These are phyloP conservation scores for Dicorynia guianensis DNA, from an alignment of 306 rosid genomes.

Conservation along the genomic window DNA sequence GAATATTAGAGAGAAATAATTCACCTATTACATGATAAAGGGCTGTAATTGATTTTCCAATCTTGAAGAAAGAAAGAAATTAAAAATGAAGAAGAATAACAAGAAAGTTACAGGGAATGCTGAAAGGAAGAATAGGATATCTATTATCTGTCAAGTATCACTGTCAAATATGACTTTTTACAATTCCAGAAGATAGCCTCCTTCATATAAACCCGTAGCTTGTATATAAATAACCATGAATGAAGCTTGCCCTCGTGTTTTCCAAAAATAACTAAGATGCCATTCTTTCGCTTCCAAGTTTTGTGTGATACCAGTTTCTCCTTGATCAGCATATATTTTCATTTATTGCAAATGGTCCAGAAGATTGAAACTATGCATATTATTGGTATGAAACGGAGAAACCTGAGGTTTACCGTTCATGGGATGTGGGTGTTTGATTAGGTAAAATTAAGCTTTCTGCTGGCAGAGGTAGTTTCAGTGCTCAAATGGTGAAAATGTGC, in stretches of 20 bases:
- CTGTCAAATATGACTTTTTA: constrained; percentile 28
- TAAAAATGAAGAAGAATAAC: not conserved
- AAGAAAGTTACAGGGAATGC: constrained; percentile 4
- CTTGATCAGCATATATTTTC: constrained; percentile 36
- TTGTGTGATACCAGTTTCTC: not conserved
- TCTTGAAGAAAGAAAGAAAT: not conserved
- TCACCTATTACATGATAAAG: not conserved
- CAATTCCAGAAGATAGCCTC: constrained; percentile 20
- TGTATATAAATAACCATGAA: not conserved
- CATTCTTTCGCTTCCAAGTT: constrained; percentile 14
- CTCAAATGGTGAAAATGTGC: constrained; percentile 35
- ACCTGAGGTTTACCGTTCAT: constrained; percentile 23
- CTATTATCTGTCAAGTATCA: not conserved
- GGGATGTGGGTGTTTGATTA: constrained; percentile 40
- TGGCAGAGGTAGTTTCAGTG: constrained; percentile 34
- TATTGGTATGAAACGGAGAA: constrained; percentile 47
- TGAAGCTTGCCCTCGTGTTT: constrained; percentile 1
- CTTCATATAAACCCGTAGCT: not conserved
- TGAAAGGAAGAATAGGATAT: constrained; percentile 23
- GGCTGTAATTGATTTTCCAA: not conserved
- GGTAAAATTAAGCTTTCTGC: constrained; percentile 27
- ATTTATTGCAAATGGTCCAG: constrained; percentile 48
- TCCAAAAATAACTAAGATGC: constrained; percentile 28
- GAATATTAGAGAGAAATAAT: constrained; percentile 33
- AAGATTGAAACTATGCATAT: constrained; percentile 36